phyloP scores from a whole-genome alignment of 768 basidiomycete genomes.

The Dacryopinax primogenitus region DNA sequence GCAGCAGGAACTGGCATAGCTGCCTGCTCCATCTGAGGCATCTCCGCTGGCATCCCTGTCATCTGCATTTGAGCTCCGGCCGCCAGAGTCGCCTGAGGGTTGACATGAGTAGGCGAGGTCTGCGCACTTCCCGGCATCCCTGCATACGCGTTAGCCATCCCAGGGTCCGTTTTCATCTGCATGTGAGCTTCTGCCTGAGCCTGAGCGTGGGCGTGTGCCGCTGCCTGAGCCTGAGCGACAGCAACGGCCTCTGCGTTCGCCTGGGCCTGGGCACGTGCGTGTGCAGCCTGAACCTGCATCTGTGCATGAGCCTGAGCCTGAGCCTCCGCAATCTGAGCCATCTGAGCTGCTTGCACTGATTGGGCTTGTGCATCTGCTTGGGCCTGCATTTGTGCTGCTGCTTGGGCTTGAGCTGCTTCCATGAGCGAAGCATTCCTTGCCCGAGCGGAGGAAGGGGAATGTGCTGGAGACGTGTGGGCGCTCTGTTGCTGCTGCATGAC shows the following conservation, averaged over 20 bases:
- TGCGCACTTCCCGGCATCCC: not conserved
- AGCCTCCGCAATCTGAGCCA: no score
- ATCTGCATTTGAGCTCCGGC: not conserved
- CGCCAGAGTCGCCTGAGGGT: not conserved
- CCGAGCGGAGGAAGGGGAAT: not conserved
- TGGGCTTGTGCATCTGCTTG: not conserved
- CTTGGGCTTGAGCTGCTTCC: not conserved
- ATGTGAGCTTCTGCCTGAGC: not conserved
- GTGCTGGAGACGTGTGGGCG: not conserved
- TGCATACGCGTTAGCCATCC: not conserved
- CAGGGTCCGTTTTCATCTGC: not conserved
- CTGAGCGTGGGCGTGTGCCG: not conserved
- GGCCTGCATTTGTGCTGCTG: not conserved
- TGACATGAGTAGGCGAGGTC: not conserved
- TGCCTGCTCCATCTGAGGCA: not conserved
- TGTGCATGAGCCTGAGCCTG: not conserved
- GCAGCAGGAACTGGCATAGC: not conserved
- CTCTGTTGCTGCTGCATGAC: not conserved
- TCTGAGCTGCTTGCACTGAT: not conserved
- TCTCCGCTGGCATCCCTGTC: not conserved
- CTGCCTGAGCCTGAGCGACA: not conserved
- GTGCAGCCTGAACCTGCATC: not conserved
- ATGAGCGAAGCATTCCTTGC: not conserved
- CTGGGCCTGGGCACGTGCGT: not conserved
- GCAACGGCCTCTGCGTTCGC: not conserved